These are phyloP conservation scores for Xylaria palmicola DNA, from an alignment of 495 filamentous ascomycete genomes.

Conservation along the genomic window DNA sequence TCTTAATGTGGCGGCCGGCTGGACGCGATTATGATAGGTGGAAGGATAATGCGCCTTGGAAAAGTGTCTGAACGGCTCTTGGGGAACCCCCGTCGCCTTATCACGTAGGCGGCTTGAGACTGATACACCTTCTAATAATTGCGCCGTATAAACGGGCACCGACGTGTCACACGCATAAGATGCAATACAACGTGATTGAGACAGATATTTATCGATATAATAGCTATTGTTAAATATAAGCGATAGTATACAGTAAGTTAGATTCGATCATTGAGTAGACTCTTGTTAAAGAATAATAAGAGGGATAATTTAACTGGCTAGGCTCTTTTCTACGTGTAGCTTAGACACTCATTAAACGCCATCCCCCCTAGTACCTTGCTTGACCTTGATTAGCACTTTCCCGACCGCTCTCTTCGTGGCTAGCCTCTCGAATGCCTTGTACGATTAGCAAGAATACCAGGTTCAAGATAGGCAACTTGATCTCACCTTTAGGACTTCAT, in stretches of 20 bases:
- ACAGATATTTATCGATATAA: no score
- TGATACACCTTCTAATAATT: no score
- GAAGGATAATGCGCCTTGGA: slow-evolving; percentile 5
- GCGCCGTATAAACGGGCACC: no score
- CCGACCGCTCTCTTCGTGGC: slow-evolving; percentile 17
- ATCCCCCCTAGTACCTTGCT: not conserved
- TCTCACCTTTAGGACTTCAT: slow-evolving; percentile 15
- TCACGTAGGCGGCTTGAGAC: no score
- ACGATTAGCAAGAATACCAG: not conserved
- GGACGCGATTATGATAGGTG: slow-evolving; percentile 12
- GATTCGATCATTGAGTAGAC: no score
- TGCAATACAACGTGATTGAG: no score
- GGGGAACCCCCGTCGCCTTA: not conserved
- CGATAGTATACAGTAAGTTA: no score
- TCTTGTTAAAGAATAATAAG: no score
- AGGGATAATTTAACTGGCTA: no score
- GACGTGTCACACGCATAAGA: no score
- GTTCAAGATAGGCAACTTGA: not conserved
- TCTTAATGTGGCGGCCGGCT: slow-evolving; percentile 20
- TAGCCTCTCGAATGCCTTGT: slow-evolving; percentile 19
- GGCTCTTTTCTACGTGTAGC: not conserved
- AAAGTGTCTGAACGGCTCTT: not conserved
- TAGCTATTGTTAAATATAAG: no score
- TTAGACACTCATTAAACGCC: not conserved
- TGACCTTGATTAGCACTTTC: slow-evolving; percentile 20